Base-by-base conservation (phyloP, 1,284 basidiomycete genomes). In the Apiotrichum akiyoshidainum region DNA sequence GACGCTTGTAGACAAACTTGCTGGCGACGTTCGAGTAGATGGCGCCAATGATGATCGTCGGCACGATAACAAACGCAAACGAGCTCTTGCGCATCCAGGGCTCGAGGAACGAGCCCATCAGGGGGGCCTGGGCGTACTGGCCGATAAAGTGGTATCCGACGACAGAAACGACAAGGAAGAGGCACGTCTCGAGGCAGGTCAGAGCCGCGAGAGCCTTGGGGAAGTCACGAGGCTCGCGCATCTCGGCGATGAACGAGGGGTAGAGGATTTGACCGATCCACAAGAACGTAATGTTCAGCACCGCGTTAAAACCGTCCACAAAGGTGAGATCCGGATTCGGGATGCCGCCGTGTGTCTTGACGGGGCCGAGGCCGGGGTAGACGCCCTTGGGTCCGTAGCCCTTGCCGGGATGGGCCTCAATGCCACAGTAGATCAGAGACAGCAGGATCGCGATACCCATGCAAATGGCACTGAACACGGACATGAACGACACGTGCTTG, bases 111-210 rank as follows among this genome's bases (percentile, higher is more conserved):
- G 73, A 75, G 21, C 70, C 72, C 53, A 73, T 70, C 52, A 67
- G 79, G 68, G 75, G 78, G 46, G 72, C 76, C 52, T 70, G 70
- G 6, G 74, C 62, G 61, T 75, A 75, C 52, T 76, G 71, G 5
- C 75, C 76, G 19, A 71, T 59, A 65, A 69, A 75, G 54, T 69
- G 79, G 69, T 87, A 87, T 46, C 86, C 83, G 34, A 87, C 78
- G 3, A 83, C 82, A 14, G 86, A 85, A 46, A 82, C 83, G 47
- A 86, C 71, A 5, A 82, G 82, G 77, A 86, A 88, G 9, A 86
- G 78, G 33, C 84, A 68, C 55, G 86, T 76, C 69, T 87, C 85
- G 35, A 82, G 79, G 17, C 81, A 78, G 52, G 81, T 82, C 8
- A 80, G 73, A 6, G 79, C 72, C 44, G 79, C 68, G 14, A 74